phyloP scores from a whole-genome alignment of 2,329 filamentous ascomycete species.

The Thelonectria olida region DNA sequence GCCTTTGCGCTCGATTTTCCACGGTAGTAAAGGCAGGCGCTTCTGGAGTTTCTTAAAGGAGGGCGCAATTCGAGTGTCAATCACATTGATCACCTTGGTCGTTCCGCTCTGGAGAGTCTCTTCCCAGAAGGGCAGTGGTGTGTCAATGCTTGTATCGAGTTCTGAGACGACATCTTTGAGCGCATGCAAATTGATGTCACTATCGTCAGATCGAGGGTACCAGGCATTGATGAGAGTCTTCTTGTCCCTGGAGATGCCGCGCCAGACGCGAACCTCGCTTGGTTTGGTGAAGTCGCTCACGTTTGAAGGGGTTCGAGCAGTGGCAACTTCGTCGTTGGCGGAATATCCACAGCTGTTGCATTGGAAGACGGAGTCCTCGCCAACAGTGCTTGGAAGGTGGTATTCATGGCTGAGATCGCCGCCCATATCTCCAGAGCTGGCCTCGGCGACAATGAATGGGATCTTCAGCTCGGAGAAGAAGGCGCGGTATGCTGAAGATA shows the following conservation, averaged over 20 bases:
- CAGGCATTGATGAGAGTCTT: slow-evolving; percentile 75
- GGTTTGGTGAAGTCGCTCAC: background rate
- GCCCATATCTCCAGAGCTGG: slow-evolving; percentile 96
- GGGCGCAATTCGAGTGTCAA: slow-evolving; percentile 44
- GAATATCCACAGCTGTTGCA: slow-evolving; percentile 79
- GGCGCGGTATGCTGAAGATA: slow-evolving; percentile 76
- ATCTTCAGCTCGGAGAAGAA: slow-evolving; percentile 87
- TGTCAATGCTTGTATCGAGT: slow-evolving; percentile 76
- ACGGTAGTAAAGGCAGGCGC: slow-evolving; percentile 39
- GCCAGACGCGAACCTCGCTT: slow-evolving; percentile 58
- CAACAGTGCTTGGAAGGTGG: slow-evolving; percentile 80
- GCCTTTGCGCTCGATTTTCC: slow-evolving; percentile 16
- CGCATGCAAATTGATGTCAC: slow-evolving; percentile 61
- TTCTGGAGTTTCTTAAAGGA: slow-evolving; percentile 36
- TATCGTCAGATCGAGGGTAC: slow-evolving; percentile 57
- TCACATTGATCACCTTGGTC: slow-evolving; percentile 44
- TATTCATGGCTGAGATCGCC: slow-evolving; percentile 95
- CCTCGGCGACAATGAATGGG: slow-evolving; percentile 84
- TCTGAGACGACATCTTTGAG: slow-evolving; percentile 73
- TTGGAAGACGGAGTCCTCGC: slow-evolving; percentile 85
- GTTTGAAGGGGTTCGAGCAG: slow-evolving; percentile 35
- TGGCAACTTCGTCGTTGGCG: slow-evolving; percentile 88
- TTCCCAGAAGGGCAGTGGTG: slow-evolving; percentile 63
- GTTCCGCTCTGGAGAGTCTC: slow-evolving; percentile 41
- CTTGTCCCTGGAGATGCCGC: slow-evolving; percentile 73